These are phyloP conservation scores for Strobilomyces confusus DNA, from an alignment of 768 basidiomycete genomes.

Conservation along the genomic window DNA sequence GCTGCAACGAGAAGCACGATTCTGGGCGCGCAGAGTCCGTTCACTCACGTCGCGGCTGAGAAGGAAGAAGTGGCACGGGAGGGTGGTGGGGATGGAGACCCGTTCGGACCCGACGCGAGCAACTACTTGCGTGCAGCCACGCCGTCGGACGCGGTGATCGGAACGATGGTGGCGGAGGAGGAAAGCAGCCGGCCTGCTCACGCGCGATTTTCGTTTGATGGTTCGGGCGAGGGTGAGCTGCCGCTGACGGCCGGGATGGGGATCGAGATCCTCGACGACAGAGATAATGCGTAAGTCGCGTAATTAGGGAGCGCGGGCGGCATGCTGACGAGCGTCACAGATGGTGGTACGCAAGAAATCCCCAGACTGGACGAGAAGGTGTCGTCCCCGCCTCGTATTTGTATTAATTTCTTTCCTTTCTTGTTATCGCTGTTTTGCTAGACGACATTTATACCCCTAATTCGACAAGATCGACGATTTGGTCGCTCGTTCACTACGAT, in stretches of 20 bases:
- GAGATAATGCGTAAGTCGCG: conserved; percentile 66
- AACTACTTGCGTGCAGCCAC: conserved; percentile 80
- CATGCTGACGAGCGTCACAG: conserved; percentile 37
- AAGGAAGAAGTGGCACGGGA: conserved; percentile 49
- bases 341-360: conserved; percentile 93
- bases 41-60: conserved; percentile 38
- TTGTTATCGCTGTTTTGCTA: conserved; percentile 16
- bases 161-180: conserved; percentile 54
- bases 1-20: conserved; percentile 85
- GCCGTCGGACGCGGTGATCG: conserved; percentile 65
- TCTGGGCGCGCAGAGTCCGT: conserved; percentile 48
- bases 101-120: conserved; percentile 69
- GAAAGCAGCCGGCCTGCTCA: conserved; percentile 72
- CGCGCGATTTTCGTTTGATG: conserved; percentile 82
- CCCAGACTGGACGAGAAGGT: conserved; percentile 75
- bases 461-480: conserved; percentile 36
- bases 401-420: conserved; percentile 49
- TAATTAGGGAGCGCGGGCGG: neutral
- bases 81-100: conserved; percentile 40
- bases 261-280: conserved; percentile 75
- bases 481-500: conserved; percentile 33
- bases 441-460: conserved; percentile 34
- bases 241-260: conserved; percentile 64
- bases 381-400: conserved; percentile 91
- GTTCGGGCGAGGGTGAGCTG: conserved; percentile 73